Conservation (phyloP, 176 grass and related monocot genomes). For the Carex scoparia region DNA sequence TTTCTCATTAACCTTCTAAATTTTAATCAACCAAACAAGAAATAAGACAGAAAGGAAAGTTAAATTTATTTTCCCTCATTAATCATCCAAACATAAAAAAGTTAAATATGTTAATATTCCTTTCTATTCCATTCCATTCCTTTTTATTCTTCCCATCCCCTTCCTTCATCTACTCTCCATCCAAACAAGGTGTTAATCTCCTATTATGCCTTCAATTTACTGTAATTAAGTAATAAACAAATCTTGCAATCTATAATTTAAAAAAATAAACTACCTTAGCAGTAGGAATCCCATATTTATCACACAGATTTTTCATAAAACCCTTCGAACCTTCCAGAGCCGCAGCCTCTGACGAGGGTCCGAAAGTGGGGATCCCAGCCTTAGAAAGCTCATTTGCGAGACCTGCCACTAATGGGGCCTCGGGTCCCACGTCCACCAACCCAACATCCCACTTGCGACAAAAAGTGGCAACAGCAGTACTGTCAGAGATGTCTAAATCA, state of each 20-base stretch:
- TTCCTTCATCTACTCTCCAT: too few species aligned
- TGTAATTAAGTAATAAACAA: background rate
- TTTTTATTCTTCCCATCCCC: too few species aligned
- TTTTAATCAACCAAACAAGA: too few species aligned
- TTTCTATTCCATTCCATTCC: too few species aligned
- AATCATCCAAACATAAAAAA: too few species aligned
- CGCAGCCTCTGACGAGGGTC: slow-evolving; percentile 68
- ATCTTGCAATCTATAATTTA: background rate
- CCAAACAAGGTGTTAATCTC: background rate
- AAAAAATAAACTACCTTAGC: slow-evolving; percentile 43
- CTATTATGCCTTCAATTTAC: background rate
- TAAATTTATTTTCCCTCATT: too few species aligned
- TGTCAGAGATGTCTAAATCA: slow-evolving; percentile 48
- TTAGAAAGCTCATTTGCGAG: slow-evolving; percentile 61
- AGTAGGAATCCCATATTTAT: slow-evolving; percentile 77
- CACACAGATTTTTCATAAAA: slow-evolving; percentile 87
- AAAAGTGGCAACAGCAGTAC: slow-evolving; percentile 45
- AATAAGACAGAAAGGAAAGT: too few species aligned
- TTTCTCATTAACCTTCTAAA: too few species aligned
- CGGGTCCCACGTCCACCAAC: slow-evolving; percentile 76
- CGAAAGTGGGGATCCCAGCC: slow-evolving; percentile 56
- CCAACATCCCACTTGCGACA: slow-evolving; percentile 52
- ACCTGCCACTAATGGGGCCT: slow-evolving; percentile 70
- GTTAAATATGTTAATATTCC: too few species aligned
- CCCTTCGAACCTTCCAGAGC: slow-evolving; percentile 85